These are phyloP conservation scores for Ocimum tenuiflorum DNA, from an alignment of 257 asterid species.

Conservation along the genomic window DNA sequence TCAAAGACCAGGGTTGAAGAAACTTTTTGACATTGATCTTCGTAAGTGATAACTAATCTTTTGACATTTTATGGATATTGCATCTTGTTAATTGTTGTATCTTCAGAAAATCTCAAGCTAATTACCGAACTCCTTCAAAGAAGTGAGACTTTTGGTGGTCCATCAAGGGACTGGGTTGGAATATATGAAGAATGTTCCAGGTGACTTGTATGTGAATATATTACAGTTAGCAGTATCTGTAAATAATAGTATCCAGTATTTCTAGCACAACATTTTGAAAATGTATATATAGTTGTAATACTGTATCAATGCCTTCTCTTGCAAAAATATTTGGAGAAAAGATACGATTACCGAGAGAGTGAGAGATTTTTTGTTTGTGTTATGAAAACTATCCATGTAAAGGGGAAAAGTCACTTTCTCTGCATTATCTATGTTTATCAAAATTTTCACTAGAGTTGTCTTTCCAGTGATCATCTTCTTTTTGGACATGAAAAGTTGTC, in stretches of 20 bases:
- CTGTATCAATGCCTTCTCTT: too few species aligned
- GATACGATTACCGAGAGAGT: not conserved
- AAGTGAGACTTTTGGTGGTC: conserved; percentile 78
- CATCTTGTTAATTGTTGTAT: not conserved
- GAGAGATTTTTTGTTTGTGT: too few species aligned
- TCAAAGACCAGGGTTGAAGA: conserved; percentile 84
- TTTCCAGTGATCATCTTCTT: too few species aligned
- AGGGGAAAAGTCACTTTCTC: too few species aligned
- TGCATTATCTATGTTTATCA: too few species aligned
- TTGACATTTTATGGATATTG: not conserved
- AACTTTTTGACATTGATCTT: conserved; percentile 77
- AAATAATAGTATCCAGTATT: not conserved
- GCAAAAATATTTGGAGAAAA: not conserved
- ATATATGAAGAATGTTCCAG: conserved; percentile 85
- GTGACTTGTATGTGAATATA: conserved; percentile 30
- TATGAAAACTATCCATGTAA: too few species aligned
- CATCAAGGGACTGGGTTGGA: conserved; percentile 73
- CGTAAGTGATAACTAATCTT: conserved; percentile 31
- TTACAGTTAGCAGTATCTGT: too few species aligned
- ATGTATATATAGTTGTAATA: not conserved
- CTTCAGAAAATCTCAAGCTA: conserved; percentile 66
- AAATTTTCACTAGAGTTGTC: too few species aligned
- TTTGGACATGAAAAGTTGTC: not conserved
- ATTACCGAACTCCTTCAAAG: conserved; percentile 64
- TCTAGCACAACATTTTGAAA: not conserved